A percentile compares a stretch with the other conserved stretches of the same genome.
These are phyloP conservation scores for Medicago truncatula DNA, from an alignment of 306 rosid genomes.

Conservation along the genomic window DNA sequence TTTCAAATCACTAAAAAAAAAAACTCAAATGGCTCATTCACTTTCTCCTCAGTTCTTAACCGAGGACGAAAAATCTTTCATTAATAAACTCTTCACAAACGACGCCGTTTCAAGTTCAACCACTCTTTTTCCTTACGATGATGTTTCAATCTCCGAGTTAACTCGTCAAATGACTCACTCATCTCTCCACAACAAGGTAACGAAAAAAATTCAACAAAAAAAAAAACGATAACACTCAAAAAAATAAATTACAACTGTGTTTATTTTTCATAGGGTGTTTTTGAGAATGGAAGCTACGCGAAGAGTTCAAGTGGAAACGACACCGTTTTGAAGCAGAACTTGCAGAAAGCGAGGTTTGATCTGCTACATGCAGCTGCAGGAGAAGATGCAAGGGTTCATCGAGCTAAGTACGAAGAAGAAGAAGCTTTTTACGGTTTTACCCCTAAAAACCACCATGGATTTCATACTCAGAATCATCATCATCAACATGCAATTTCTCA, in stretches of 20 bases:
- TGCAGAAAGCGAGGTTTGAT: constrained; percentile 62
- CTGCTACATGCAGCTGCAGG: constrained; percentile 79
- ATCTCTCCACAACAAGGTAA: constrained; percentile 55
- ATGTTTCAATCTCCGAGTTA: constrained; percentile 62
- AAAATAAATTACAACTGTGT: neutral
- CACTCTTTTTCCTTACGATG: constrained; percentile 43
- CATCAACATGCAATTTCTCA: constrained; percentile 46
- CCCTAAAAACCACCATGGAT: constrained; percentile 24
- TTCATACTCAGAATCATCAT: neutral
- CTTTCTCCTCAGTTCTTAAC: constrained; percentile 56
- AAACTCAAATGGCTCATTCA: constrained; percentile 52
- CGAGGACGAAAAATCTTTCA: constrained; percentile 45
- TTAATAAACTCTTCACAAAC: constrained; percentile 17
- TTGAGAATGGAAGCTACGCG: constrained; percentile 43
- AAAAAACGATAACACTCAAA: neutral
- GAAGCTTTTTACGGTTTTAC: neutral
- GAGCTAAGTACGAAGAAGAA: neutral
- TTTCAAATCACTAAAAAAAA: neutral
- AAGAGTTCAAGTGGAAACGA: constrained; percentile 64
- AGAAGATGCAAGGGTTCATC: constrained; percentile 64
- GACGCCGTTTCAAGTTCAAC: neutral
- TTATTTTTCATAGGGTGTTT: constrained; percentile 35
- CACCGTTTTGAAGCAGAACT: constrained; percentile 27
- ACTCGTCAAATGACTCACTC: constrained; percentile 65
- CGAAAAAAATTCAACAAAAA: neutral